A percentile compares a stretch with the other conserved stretches of the same genome.
Evolutionary conservation across 768 basidiomycete genomes (phyloP).

Genomic region (Agrocybe praecox): DNA sequence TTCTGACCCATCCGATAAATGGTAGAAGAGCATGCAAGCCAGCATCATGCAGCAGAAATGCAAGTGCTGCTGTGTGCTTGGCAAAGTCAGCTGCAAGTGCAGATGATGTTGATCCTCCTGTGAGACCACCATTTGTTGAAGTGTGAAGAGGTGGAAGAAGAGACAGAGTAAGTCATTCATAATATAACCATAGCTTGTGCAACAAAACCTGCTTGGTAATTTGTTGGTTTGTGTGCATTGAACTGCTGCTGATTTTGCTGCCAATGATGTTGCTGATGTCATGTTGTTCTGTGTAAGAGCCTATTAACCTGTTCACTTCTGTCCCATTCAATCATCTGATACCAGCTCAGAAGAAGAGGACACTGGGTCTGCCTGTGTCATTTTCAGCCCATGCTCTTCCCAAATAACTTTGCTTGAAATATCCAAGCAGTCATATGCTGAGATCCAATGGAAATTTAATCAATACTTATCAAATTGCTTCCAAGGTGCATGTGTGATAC

Average conservation of each 20-base stretch:
- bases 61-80: constrained; percentile 87
- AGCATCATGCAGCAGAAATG: constrained; percentile 86
- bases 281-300: no score
- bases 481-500: not conserved
- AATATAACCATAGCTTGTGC: constrained; percentile 92
- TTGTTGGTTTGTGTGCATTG: constrained; percentile 56
- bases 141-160: constrained; percentile 63
- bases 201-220: constrained; percentile 93
- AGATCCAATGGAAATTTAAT: not conserved
- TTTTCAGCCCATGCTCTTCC: no score
- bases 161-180: constrained; percentile 85
- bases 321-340: no score
- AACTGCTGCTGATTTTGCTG: constrained; percentile 7
- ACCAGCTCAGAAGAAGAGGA: no score
- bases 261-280: no score
- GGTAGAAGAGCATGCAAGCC: constrained; percentile 91
- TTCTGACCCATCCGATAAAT: constrained; percentile 94
- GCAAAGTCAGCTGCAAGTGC: constrained; percentile 43
- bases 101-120: not conserved
- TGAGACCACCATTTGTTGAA: not conserved
- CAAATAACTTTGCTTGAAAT: no score
- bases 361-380: no score
- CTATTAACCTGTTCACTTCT: constrained; percentile 24
- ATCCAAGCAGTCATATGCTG: no score
- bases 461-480: not conserved